Percentiles rank a stretch among this genome's conserved stretches.
phyloP scores from a whole-genome alignment of 1,284 basidiomycete species.

The Sparassis latifolia region DNA sequence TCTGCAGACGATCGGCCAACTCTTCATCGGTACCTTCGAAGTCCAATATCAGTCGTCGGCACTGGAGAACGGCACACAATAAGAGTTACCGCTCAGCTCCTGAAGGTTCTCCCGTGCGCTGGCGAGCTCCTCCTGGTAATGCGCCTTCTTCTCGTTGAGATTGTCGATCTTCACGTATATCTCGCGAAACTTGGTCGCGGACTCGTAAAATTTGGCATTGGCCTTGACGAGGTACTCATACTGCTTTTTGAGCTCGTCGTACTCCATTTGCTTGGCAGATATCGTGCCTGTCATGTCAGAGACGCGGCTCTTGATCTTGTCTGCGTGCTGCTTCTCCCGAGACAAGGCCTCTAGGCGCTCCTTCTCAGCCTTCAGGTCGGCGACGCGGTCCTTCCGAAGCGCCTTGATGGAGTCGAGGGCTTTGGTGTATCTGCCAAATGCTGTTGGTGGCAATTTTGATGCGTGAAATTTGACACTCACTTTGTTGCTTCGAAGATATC shows the following conservation, averaged over 20 bases:
- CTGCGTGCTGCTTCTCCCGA: conserved; percentile 82
- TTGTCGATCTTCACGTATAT: conserved; percentile 71
- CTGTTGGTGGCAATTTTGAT: background rate
- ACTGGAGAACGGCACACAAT: no score
- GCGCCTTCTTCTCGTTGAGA: conserved; percentile 59
- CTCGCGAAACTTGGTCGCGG: conserved; percentile 80
- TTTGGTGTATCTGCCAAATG: conserved; percentile 79
- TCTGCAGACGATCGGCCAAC: conserved; percentile 58
- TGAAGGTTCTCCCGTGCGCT: conserved; percentile 66
- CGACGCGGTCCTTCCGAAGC: conserved; percentile 83
- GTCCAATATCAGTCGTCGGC: background rate
- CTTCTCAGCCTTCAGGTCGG: conserved; percentile 91
- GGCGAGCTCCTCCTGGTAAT: conserved; percentile 48
- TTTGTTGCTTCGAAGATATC: conserved; percentile 99
- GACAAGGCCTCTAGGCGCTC: conserved; percentile 80
- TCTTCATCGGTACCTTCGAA: conserved; percentile 72
- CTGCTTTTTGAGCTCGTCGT: conserved; percentile 63
- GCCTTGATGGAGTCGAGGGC: conserved; percentile 91
- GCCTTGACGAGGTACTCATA: conserved; percentile 64
- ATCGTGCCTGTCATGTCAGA: conserved; percentile 59
- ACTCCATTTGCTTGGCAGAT: conserved; percentile 67
- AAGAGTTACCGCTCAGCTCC: conserved; percentile 58
- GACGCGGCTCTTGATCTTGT: conserved; percentile 73
- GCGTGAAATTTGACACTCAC: conserved; percentile 33
- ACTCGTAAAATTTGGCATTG: conserved; percentile 81